These are phyloP conservation scores for Haberlea rhodopensis DNA, from an alignment of 257 asterid species.

Conservation along the genomic window DNA sequence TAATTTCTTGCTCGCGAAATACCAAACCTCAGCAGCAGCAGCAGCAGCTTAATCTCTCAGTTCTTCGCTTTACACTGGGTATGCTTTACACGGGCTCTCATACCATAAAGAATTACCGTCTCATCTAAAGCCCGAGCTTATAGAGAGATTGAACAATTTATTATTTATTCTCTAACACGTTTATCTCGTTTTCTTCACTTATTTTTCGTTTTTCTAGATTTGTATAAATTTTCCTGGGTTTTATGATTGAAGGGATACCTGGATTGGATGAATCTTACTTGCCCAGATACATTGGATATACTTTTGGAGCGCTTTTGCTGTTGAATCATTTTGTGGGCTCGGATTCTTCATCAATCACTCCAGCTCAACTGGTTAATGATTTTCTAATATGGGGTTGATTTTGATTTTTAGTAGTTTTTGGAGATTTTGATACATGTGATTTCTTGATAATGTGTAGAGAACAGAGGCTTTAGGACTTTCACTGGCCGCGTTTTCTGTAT, in stretches of 20 bases:
- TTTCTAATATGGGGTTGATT: not conserved
- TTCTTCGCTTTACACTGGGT: conserved; percentile 96
- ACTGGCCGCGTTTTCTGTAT: conserved; percentile 69
- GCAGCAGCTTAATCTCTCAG: conserved; percentile 74
- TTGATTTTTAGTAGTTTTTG: conserved; percentile 1
- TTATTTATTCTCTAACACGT: too few species aligned
- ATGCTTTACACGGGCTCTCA: too few species aligned
- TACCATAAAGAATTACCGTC: too few species aligned
- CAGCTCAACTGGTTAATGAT: conserved; percentile 69
- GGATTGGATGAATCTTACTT: conserved; percentile 92
- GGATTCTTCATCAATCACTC: conserved; percentile 54
- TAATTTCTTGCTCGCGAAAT: conserved; percentile 38
- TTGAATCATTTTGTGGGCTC: conserved; percentile 77
- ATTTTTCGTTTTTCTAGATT: not conserved
- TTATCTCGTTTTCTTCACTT: not conserved
- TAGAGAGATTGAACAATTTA: too few species aligned
- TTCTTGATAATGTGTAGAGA: conserved; percentile 40
- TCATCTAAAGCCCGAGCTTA: too few species aligned
- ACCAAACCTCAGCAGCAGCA: conserved; percentile 33
- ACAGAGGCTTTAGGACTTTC: conserved; percentile 84
- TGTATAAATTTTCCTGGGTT: not conserved
- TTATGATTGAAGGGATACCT: conserved; percentile 58
- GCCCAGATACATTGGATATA: conserved; percentile 91
- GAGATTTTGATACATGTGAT: conserved; percentile 11
- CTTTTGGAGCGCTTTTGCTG: conserved; percentile 70